Base-by-base conservation (phyloP, 345 rosid species). In the Abelmoschus esculentus region DNA sequence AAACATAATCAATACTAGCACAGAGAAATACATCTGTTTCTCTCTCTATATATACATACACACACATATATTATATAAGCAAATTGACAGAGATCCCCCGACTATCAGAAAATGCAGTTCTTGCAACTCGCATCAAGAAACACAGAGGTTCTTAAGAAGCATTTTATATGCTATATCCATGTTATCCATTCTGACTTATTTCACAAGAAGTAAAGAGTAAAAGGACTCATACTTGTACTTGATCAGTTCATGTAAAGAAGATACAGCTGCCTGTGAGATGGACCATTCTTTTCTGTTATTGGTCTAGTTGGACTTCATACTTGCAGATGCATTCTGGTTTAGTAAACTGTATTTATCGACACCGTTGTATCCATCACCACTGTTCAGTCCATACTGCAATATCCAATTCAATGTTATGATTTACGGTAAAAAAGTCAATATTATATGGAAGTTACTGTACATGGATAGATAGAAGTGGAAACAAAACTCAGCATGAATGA, bases 381-480 rank as follows among this genome's bases (percentile, higher is more conserved):
- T 78, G 72, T 80, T 82, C 73, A 87, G 50, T 15, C 92, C 92
- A 47, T 87, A 87, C 92, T 85, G 86, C 80, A 72, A 6, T 18
- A 72, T 60, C 49, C 49, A 22, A 66, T 46, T 38, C 11, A 26
- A 72, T 4, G 19, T 14, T 38, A 44, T 68, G 47, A 66, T 74
- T 59, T 44, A 29, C 12, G 38, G 26, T 29, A 28, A 26, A 61
- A 72, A 2, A 50, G 22, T 22, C 7, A 40, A 53, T 26, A n/a
- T 4, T 14, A 4, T 6, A 38, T 40, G 13, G 6, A 19, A 66
- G 15, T 55, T 18, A 62, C 15, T n/a, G 47, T 26, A 67, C 38
- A 12, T 32, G 34, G 60, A 55, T 22, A 26, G 11, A 46, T 50
- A 42, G 2, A 47, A 4, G 10, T 13, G 11, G 32, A 5, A 46